Conservation (phyloP, 306 rosid genomes). For the Geum urbanum region DNA sequence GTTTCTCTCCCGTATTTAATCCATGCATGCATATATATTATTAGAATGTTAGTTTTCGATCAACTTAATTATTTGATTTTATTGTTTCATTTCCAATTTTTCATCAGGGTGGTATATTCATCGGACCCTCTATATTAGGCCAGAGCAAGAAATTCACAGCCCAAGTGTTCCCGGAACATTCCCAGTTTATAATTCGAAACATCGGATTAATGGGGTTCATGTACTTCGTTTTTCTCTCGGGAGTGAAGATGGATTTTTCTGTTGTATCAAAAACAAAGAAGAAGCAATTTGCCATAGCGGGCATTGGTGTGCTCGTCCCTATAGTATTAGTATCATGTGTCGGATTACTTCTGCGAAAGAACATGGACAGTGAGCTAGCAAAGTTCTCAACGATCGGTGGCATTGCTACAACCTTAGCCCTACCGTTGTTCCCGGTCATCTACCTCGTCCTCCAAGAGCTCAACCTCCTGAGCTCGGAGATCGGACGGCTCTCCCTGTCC, state of each 20-base stretch:
- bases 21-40: background rate
- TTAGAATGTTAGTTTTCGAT: background rate
- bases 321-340: background rate
- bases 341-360: conserved; percentile 34
- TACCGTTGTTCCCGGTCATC: conserved; percentile 41
- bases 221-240: conserved; percentile 49
- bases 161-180: conserved; percentile 14
- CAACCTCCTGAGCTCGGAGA: conserved; percentile 69
- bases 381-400: conserved; percentile 48
- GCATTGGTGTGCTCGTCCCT: conserved; percentile 39
- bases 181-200: conserved; percentile 37
- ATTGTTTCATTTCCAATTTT: background rate
- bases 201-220: conserved; percentile 63
- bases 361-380: conserved; percentile 52
- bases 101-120: conserved; percentile 61
- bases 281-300: conserved; percentile 34
- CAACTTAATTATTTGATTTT: background rate
- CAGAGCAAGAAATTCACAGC: conserved; percentile 29
- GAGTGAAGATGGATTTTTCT: conserved; percentile 55
- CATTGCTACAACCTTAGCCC: conserved; percentile 27
- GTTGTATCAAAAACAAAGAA: conserved; percentile 42
- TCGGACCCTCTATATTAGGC: conserved; percentile 74
- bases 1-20: conserved; percentile 7
- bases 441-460: conserved; percentile 49
- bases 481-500: conserved; percentile 50